Evolutionary conservation across 176 grass and related monocot species (phyloP), one percentile per base, ranked within the genome.

Genomic region (Leersia perrieri): DNA sequence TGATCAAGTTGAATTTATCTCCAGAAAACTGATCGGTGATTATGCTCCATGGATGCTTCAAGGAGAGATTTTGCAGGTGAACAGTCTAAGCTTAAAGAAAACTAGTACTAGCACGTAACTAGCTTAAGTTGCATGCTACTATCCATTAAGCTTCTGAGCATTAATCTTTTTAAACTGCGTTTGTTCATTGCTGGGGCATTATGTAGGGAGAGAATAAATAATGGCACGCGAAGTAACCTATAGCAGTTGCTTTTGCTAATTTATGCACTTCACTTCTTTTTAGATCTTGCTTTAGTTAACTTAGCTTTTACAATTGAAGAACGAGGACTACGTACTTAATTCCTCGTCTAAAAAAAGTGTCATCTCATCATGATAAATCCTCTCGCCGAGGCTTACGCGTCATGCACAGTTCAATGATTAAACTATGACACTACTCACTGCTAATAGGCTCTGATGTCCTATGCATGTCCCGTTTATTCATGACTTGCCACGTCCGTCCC

Each of bases 211-310:
- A 81, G 88, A 78, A 89, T 86, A 82, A 82, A 82, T 82, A 58
- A 78, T 78, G 25, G 31, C 83, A 78, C 60, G 30, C 78, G 25
- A 67, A 38, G 39, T 88, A 51, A 26, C 73, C 66, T 53, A 28
- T 73, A 55, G n/a, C 60, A 78, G 78, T 68, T 82, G 67, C 83
- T 86, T 82, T 90, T 45, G 25, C 47, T 89, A 86, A 82, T 82
- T 40, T 72, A 72, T 89, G 60, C 32, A 78, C 78, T 78, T 77
- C 73, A 68, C 70, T 68, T 16, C 86, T 82, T 86, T 82, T 77
- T 45, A 85, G 29, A 89, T 82, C 72, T 85, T 60, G 36, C 83
- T 86, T 77, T 89, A 82, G 23, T 25, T 6, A 77, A 63, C 57
- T 36, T 89, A 85, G 42, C 87, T 89, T 81, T 77, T 47, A 11